Evolutionary conservation across 2,329 filamentous ascomycete species (phyloP), one percentile per base, ranked within the genome.

Genomic region (Aspergillus felis): DNA sequence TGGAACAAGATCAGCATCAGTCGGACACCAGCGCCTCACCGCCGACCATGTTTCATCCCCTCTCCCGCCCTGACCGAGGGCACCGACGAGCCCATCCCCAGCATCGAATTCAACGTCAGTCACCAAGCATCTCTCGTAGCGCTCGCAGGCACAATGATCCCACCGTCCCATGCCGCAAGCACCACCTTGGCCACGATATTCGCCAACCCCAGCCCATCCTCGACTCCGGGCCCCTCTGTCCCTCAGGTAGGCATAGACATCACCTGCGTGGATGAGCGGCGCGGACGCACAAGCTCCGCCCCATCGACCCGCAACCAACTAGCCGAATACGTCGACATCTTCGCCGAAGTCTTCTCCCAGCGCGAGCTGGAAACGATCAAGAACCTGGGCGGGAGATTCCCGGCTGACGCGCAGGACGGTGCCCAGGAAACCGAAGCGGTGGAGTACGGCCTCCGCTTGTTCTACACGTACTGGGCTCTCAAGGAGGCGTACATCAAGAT

Each of bases 401-500:
- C 66, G 1, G 12, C 47, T 27, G 50, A 57, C 42, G 63, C 47
- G 27, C 51, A 56, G 46, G 63, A 61, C 17, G 50, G 48, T 10
- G 51, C 41, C 27, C 22, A 28, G 42, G 66, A 66, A 38, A 61
- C 57, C 49, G 57, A 63, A 66, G 63, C 79, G 44, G 78, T 84
- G n/a, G 78, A 82, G 38, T 80, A 82, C 20, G 84, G 85, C 51
- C 68, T 87, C 22, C 76, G 85, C 0, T 75, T 84, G 1, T 88
- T 88, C 68, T 88, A 87, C 62, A 81, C 84, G 0, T 85, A 82
- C 66, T 88, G 85, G 81, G 83, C 82, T 63, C 80, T 85, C 56
- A 87, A 87, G 66, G 85, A 88, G 66, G 84, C 85, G 1, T 87
- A 86, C 70, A 83, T 87, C 67, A 88, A 87, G 73, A 82, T 88